Evolutionary conservation across 345 rosid genomes (phyloP).

Genomic region (Gossypium anomalum): DNA sequence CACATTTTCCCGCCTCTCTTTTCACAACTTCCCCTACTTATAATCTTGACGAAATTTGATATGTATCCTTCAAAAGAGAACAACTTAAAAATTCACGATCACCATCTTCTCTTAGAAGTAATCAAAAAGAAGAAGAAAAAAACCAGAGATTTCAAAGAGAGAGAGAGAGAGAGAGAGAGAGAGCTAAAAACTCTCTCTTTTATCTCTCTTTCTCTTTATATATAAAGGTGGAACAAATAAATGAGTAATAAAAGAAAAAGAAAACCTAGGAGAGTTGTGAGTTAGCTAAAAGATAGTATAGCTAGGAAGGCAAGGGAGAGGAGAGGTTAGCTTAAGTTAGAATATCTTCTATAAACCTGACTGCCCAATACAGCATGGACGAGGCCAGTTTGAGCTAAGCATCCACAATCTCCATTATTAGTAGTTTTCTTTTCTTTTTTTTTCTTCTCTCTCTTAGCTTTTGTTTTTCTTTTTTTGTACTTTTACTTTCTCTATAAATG

Average conservation of each 20-base stretch:
- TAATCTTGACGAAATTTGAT: background rate
- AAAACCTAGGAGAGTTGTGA: slow-evolving; percentile 27
- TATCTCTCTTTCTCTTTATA: background rate
- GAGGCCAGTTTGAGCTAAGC: slow-evolving; percentile 43
- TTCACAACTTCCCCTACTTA: slow-evolving; percentile 1
- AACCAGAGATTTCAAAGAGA: slow-evolving; percentile 7
- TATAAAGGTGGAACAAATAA: background rate
- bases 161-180: background rate
- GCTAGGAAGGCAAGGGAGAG: slow-evolving; percentile 8
- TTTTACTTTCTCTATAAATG: slow-evolving; percentile 6
- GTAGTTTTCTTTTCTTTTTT: background rate
- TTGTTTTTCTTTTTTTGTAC: background rate
- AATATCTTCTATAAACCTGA: slow-evolving; percentile 16
- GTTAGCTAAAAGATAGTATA: slow-evolving; percentile 15
- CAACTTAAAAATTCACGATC: slow-evolving; percentile 1
- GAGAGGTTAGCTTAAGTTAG: slow-evolving; percentile 7
- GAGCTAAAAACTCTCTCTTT: background rate
- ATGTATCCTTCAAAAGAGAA: background rate
- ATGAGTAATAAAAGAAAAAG: background rate
- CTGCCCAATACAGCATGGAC: slow-evolving; percentile 47
- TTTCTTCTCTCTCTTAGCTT: slow-evolving; percentile 33
- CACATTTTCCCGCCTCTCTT: slow-evolving; percentile 44
- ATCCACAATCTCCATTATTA: slow-evolving; percentile 29
- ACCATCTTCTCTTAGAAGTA: background rate
- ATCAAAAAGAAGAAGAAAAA: background rate